These are phyloP conservation scores for Pythium rishiriense DNA, from an alignment of 352 stramenopile species.

Conservation along the genomic window DNA sequence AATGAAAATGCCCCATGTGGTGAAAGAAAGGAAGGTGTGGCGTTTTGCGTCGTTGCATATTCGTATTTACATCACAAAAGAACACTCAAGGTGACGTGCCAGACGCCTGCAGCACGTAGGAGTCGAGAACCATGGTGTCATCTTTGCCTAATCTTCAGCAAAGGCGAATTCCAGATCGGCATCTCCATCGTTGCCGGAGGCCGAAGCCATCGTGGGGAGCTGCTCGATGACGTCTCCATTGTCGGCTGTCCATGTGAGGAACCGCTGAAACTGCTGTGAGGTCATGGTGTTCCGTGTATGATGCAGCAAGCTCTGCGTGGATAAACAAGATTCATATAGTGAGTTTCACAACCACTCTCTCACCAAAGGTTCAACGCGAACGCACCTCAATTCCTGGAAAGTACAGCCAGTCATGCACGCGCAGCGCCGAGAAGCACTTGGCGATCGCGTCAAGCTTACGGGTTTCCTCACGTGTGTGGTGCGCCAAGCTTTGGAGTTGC, in stretches of 20 bases:
- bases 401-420: slow-evolving; percentile 85
- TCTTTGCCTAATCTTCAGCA: slow-evolving; percentile 53
- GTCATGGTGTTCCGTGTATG: slow-evolving; percentile 81
- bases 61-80: slow-evolving; percentile 11
- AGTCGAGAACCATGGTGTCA: background rate
- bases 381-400: slow-evolving; percentile 80
- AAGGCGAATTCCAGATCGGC: slow-evolving; percentile 75
- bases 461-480: slow-evolving; percentile 59
- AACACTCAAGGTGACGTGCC: slow-evolving; percentile 1
- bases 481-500: slow-evolving; percentile 46
- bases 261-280: slow-evolving; percentile 79
- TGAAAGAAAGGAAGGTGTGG: background rate
- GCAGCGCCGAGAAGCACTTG: slow-evolving; percentile 86
- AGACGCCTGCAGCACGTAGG: background rate
- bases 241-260: slow-evolving; percentile 76
- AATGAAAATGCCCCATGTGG: background rate
- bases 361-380: background rate
- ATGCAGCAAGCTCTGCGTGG: slow-evolving; percentile 66
- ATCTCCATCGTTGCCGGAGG: slow-evolving; percentile 33
- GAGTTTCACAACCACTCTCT: background rate
- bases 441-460: slow-evolving; percentile 77
- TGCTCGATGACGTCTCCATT: slow-evolving; percentile 73
- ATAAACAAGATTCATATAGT: background rate
- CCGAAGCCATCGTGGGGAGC: slow-evolving; percentile 47
- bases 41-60: slow-evolving; percentile 3